phyloP scores from a whole-genome alignment of 805 yeast genomes.

The Teunomyces pallodes region DNA sequence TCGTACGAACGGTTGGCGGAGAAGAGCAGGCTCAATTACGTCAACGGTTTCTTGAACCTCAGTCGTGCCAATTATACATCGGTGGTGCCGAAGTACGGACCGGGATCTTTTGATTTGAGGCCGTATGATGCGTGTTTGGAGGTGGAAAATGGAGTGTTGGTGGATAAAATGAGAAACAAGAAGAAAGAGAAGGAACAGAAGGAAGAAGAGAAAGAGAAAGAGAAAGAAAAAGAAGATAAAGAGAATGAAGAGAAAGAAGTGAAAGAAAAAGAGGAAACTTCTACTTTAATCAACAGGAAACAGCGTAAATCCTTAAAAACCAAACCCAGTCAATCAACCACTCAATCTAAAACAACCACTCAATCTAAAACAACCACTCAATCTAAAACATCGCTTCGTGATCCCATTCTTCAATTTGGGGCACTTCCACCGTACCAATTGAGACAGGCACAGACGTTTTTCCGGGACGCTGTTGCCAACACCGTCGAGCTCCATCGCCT shows the following conservation, averaged over 20 bases:
- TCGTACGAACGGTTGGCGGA: conserved; percentile 29
- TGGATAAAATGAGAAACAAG: conserved; percentile 1
- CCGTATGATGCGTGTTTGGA: conserved; percentile 20
- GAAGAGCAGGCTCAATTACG: conserved; percentile 19
- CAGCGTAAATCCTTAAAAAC: too few relatives aligned
- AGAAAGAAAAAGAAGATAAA: conserved; percentile 2
- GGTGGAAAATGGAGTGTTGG: conserved; percentile 1
- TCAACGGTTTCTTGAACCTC: conserved; percentile 38
- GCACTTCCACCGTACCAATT: conserved; percentile 21
- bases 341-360: too few relatives aligned
- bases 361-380: too few relatives aligned
- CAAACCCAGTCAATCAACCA: too few relatives aligned
- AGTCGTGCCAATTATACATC: conserved; percentile 46
- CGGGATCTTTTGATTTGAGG: conserved; percentile 40
- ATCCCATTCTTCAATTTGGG: conserved; percentile 25
- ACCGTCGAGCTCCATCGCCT: conserved; percentile 22
- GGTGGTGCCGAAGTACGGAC: conserved; percentile 33
- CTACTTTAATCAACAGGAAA: too few relatives aligned
- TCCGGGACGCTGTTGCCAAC: conserved; percentile 14
- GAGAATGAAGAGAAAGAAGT: conserved; percentile 1
- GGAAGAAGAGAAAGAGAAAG: conserved; percentile 3
- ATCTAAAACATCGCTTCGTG: background rate
- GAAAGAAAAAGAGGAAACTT: background rate
- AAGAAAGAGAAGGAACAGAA: background rate
- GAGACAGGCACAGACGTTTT: conserved; percentile 16